phyloP scores from a whole-genome alignment of 2,329 filamentous ascomycete genomes.

The Claviceps sorghi region DNA sequence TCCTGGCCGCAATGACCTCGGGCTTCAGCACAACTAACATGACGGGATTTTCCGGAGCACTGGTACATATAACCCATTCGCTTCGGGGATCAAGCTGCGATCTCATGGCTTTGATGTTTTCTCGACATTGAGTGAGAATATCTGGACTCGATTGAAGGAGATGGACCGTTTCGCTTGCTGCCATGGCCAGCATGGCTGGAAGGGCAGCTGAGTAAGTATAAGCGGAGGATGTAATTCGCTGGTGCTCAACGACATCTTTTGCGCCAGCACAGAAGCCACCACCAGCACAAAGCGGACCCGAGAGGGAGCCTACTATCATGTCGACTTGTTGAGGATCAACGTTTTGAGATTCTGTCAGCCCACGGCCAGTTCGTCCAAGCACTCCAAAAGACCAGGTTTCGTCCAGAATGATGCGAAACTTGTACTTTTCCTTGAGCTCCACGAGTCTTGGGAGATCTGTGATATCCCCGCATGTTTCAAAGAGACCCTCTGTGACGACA shows the following conservation, averaged over 20 bases:
- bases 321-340: conserved; percentile 87
- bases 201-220: conserved; percentile 95
- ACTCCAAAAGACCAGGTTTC: conserved; percentile 97
- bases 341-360: conserved; percentile 90
- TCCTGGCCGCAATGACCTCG: conserved; percentile 60
- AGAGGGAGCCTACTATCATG: conserved; percentile 90
- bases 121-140: conserved; percentile 61
- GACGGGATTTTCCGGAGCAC: conserved; percentile 70
- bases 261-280: conserved; percentile 92
- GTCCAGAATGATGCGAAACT: conserved; percentile 93
- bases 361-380: conserved; percentile 77
- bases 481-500: conserved; percentile 89
- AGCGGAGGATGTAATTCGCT: conserved; percentile 79
- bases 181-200: conserved; percentile 88
- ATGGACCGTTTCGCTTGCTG: conserved; percentile 77
- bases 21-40: conserved; percentile 73
- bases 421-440: conserved; percentile 89
- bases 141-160: conserved; percentile 79
- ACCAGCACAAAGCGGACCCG: conserved; percentile 78
- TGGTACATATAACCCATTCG: conserved; percentile 80
- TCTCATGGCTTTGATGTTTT: conserved; percentile 75
- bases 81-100: conserved; percentile 81
- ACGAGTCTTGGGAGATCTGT: conserved; percentile 77
- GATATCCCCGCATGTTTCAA: conserved; percentile 78
- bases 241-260: conserved; percentile 86